Evolutionary conservation across 305 asterid species (phyloP).

Genomic region (Withania somnifera): DNA sequence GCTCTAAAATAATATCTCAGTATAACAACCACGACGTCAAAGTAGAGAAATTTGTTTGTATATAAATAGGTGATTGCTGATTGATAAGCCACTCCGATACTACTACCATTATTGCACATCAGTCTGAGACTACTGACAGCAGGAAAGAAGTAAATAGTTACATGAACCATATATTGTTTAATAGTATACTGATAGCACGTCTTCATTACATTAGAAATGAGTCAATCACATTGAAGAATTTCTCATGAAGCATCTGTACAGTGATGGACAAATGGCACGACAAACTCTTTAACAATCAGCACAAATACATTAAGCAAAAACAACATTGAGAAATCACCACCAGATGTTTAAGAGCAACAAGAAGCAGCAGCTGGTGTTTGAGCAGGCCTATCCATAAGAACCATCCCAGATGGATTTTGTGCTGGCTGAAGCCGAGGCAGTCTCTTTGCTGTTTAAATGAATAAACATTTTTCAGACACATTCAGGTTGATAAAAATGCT

Average conservation of each 20-base stretch:
- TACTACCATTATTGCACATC: not conserved
- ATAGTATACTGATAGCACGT: not conserved
- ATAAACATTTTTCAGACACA: not conserved
- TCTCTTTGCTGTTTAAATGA: conserved; percentile 54
- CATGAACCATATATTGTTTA: not conserved
- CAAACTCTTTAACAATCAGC: not conserved
- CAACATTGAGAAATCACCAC: not conserved
- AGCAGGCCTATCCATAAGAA: conserved; percentile 62
- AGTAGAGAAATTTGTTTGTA: not conserved
- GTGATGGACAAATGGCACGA: not conserved
- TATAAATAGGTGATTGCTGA: not conserved
- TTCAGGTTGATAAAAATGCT: not conserved
- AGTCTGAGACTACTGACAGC: not conserved
- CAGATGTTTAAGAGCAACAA: conserved; percentile 41
- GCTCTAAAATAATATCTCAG: not conserved
- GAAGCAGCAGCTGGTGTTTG: conserved; percentile 37
- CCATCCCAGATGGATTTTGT: conserved; percentile 74
- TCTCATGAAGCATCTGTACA: not conserved
- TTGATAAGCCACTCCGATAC: not conserved
- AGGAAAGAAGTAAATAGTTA: not conserved
- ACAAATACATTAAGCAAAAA: not conserved
- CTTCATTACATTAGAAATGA: not conserved
- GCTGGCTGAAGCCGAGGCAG: conserved; percentile 72
- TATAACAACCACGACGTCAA: too few relatives aligned
- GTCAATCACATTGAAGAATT: not conserved